Conservation (phyloP, 78 protist genomes). For the Capsaspora owczarzaki region DNA sequence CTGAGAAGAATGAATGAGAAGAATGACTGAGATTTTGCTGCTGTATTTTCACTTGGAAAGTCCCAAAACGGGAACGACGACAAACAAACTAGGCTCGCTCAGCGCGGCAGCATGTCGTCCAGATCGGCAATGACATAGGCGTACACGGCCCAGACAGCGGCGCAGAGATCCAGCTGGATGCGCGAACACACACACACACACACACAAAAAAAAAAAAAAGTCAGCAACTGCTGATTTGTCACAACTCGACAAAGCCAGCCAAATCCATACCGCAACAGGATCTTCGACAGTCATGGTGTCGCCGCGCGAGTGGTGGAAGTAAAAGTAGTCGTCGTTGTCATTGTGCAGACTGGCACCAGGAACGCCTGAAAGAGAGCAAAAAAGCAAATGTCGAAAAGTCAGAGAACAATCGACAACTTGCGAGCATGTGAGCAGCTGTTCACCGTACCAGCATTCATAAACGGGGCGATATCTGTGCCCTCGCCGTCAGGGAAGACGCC, state of each 20-base stretch:
- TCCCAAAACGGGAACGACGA: no score
- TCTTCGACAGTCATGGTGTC: slow-evolving; percentile 43
- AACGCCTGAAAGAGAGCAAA: neutral
- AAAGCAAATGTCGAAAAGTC: no score
- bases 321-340: slow-evolving; percentile 36
- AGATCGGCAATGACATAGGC: neutral
- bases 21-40: no score
- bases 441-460: neutral
- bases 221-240: no score
- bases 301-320: slow-evolving; percentile 65
- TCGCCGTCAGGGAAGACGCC: neutral
- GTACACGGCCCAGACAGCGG: neutral
- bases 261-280: no score
- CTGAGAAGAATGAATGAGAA: no score
- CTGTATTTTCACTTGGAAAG: no score
- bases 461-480: neutral
- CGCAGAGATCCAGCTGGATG: neutral
- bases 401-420: no score
- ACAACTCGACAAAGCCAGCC: no score
- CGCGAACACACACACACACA: neutral
- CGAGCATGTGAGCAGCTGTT: no score
- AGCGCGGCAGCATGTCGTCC: neutral
- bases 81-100: no score
- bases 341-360: neutral
- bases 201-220: no score